These are phyloP conservation scores for Zymoseptoria tritici DNA, from an alignment of 2,329 filamentous ascomycete species.

Conservation along the genomic window DNA sequence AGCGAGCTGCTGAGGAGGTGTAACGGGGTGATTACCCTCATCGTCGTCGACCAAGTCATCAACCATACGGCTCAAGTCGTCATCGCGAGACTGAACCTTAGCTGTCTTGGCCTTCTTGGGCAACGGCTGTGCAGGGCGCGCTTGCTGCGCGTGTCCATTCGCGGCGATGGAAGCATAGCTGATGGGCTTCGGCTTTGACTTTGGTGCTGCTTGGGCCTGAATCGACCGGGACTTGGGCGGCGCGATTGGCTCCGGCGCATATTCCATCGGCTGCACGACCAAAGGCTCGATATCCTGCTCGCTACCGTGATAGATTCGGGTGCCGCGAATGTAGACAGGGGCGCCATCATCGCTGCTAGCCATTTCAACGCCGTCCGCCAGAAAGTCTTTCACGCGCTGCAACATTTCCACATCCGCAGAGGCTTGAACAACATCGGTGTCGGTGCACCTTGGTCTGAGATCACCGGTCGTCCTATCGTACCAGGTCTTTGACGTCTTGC, in stretches of 20 bases:
- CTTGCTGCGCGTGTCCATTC: slow-evolving; percentile 15
- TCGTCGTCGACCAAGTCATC: slow-evolving; percentile 47
- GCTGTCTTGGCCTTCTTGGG: slow-evolving; percentile 8
- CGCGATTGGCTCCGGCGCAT: slow-evolving; percentile 34
- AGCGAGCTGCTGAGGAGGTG: slow-evolving; percentile 36
- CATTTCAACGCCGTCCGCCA: slow-evolving; percentile 54
- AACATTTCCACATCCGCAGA: slow-evolving; percentile 59
- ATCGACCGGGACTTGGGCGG: slow-evolving; percentile 4
- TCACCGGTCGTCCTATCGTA: slow-evolving; percentile 36
- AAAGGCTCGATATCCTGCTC: slow-evolving; percentile 20
- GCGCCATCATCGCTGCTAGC: slow-evolving; percentile 41
- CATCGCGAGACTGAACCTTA: slow-evolving; percentile 29
- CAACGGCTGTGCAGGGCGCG: slow-evolving; percentile 8
- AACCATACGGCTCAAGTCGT: slow-evolving; percentile 52
- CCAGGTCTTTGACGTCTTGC: slow-evolving; percentile 46
- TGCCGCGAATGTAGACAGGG: slow-evolving; percentile 13
- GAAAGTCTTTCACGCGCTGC: slow-evolving; percentile 56
- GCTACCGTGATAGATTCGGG: slow-evolving; percentile 21
- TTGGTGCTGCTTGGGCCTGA: neutral
- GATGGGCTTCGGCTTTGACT: slow-evolving; percentile 19
- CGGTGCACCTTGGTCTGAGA: slow-evolving; percentile 47
- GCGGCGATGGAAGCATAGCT: slow-evolving; percentile 26
- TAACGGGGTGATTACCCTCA: slow-evolving; percentile 40
- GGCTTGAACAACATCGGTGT: slow-evolving; percentile 44
- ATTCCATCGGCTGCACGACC: slow-evolving; percentile 34